Evolutionary conservation across 768 basidiomycete genomes (phyloP).

Genomic region (Macrocybe gigantea): DNA sequence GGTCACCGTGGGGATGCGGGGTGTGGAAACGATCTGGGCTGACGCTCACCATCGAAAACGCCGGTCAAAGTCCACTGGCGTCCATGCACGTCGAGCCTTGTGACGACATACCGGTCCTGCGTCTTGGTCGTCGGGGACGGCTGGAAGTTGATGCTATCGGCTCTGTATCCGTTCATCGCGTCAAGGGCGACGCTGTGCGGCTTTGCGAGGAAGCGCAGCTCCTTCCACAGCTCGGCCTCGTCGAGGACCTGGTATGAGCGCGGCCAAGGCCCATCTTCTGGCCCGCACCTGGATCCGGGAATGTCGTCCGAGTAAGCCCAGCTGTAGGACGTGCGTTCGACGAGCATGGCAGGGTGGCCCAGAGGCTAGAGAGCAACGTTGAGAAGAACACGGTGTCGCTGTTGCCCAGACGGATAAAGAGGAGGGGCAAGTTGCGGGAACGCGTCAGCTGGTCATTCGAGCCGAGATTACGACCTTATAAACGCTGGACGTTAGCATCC

Average conservation of each 20-base stretch:
- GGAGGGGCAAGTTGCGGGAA: too few species aligned
- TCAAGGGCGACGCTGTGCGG: constrained; percentile 40
- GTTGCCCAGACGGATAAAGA: too few species aligned
- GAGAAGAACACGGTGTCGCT: too few species aligned
- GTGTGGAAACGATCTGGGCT: too few species aligned
- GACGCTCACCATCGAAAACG: constrained; percentile 58
- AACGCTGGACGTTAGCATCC: too few species aligned
- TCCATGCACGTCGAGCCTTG: constrained; percentile 49
- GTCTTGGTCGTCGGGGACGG: constrained; percentile 48
- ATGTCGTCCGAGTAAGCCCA: constrained; percentile 57
- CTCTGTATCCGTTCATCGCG: constrained; percentile 27
- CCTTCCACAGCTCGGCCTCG: constrained; percentile 47
- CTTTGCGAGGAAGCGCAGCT: constrained; percentile 43
- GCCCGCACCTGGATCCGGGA: constrained; percentile 53
- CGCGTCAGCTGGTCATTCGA: too few species aligned
- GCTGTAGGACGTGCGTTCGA: constrained; percentile 28
- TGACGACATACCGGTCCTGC: constrained; percentile 62
- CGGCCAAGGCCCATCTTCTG: constrained; percentile 65
- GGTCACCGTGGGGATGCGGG: too few species aligned
- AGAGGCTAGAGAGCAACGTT: constrained; percentile 7
- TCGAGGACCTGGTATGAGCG: constrained; percentile 48
- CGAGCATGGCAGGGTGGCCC: constrained; percentile 29
- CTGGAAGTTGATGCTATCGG: constrained; percentile 63
- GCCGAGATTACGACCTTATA: too few species aligned
- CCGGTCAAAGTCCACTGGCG: constrained; percentile 60